Percentiles rank a stretch among this genome's conserved stretches.
These are phyloP conservation scores for Nyssa sinensis DNA, from an alignment of 148 eudicot species.

Conservation along the genomic window DNA sequence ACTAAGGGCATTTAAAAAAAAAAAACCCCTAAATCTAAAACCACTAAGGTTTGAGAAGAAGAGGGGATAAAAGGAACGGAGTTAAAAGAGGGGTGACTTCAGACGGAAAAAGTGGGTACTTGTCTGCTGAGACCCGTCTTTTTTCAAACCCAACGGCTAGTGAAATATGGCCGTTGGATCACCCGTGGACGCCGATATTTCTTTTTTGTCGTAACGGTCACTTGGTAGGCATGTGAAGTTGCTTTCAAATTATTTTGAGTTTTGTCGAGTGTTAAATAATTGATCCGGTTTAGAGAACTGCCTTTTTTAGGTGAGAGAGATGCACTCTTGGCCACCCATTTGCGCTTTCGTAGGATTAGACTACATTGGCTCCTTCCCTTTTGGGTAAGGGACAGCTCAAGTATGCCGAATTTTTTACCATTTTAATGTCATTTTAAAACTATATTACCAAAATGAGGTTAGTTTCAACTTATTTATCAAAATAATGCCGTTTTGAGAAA, in stretches of 20 bases:
- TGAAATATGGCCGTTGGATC: conserved; percentile 49
- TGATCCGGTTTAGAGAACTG: not conserved
- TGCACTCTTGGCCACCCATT: no score
- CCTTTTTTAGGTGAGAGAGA: no score
- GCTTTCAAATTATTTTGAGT: conserved; percentile 25
- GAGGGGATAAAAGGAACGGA: not conserved
- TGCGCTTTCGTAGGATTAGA: no score
- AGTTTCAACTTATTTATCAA: no score
- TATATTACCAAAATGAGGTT: no score
- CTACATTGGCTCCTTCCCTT: no score
- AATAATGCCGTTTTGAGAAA: no score
- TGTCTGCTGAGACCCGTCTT: conserved; percentile 28
- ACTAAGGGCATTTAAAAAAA: conserved; percentile 3
- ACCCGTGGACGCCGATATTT: conserved; percentile 10
- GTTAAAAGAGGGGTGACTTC: not conserved
- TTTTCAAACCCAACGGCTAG: conserved; percentile 70
- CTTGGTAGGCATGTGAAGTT: conserved; percentile 28
- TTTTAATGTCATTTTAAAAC: no score
- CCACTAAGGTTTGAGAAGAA: not conserved
- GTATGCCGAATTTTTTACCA: no score
- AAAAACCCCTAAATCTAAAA: conserved; percentile 13
- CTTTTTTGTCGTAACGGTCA: conserved; percentile 34
- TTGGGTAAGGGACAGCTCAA: no score
- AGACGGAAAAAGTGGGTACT: conserved; percentile 27
- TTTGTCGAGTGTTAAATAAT: not conserved